Evolutionary conservation across 169 alveolate species (phyloP), one percentile per base, ranked within the genome.

Genomic region (Cryptosporidium tyzzeri): DNA sequence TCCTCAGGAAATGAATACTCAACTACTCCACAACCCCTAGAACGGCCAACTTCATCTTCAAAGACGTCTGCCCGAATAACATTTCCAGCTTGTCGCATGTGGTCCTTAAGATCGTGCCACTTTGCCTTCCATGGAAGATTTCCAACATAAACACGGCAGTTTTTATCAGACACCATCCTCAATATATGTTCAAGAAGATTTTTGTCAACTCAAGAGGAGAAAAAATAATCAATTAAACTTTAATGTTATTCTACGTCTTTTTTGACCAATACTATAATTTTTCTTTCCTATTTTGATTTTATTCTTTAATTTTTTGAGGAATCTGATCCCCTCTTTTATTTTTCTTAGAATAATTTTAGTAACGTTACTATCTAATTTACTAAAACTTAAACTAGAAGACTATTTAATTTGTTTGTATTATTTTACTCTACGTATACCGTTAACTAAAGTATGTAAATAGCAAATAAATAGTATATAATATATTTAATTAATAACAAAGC

Each of bases 51-150:
- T 55, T 74, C 92, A 84, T 96, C 98, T 85, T 95, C 97, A 71
- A 96, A 93, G 44, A 96, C 96, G 41, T 96, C 98, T 33, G 97
- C 97, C 51, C 97, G 86, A 33, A 95, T 85, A 21, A 96, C 98
- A 35, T 94, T 96, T 31, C 98, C 98, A 8, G 96, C 98, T 84
- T 94, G 95, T 70, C 93, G 95, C 97, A 95, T 94, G 92, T 96
- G 98, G 68, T 93, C 96, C 96, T 95, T 95, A 45, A 96, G 91
- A 70, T 94, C 95, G 35, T 95, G 97, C 96, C 97, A 95, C 53
- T 94, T 94, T 3, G 95, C 98, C 53, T 93, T 93, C 98, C 98
- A 96, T 26, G 98, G 94, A 44, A 96, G 86, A 91, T 96, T 96
- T 14, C 98, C 97, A 45, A 96, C 98, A 71, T 95, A 96, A 53